phyloP scores from a whole-genome alignment of 1,139 yeast species.

The Yamadazyma buinensis region DNA sequence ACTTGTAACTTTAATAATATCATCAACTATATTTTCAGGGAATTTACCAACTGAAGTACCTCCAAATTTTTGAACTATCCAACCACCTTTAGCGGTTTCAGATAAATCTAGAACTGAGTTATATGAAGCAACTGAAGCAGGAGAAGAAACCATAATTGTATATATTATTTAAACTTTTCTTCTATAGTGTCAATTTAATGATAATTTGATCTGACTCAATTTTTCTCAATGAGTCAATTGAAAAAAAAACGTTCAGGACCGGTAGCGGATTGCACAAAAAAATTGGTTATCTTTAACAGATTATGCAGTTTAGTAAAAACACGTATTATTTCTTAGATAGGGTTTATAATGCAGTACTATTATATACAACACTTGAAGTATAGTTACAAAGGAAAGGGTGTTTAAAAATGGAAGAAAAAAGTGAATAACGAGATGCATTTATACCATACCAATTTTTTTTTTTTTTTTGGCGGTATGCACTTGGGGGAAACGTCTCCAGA shows the following conservation, averaged over 20 bases:
- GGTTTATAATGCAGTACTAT: no score
- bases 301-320: no score
- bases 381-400: no score
- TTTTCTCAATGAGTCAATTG: slow-evolving; percentile 5
- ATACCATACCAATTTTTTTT: no score
- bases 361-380: no score
- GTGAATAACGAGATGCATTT: no score
- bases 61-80: slow-evolving; percentile 95
- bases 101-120: slow-evolving; percentile 42
- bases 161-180: neutral
- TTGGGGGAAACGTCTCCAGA: neutral
- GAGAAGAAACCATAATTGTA: slow-evolving; percentile 7
- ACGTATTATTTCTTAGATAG: no score
- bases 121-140: slow-evolving; percentile 23
- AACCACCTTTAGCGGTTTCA: slow-evolving; percentile 34
- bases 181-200: neutral
- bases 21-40: slow-evolving; percentile 77
- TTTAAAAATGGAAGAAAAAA: no score
- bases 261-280: no score
- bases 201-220: slow-evolving; percentile 3
- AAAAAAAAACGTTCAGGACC: no score
- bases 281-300: no score
- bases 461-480: no score
- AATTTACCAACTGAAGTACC: slow-evolving; percentile 98
- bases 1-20: slow-evolving; percentile 69